Base-by-base conservation (phyloP, 2,329 filamentous ascomycete genomes). In the Trichoderma sp. region DNA sequence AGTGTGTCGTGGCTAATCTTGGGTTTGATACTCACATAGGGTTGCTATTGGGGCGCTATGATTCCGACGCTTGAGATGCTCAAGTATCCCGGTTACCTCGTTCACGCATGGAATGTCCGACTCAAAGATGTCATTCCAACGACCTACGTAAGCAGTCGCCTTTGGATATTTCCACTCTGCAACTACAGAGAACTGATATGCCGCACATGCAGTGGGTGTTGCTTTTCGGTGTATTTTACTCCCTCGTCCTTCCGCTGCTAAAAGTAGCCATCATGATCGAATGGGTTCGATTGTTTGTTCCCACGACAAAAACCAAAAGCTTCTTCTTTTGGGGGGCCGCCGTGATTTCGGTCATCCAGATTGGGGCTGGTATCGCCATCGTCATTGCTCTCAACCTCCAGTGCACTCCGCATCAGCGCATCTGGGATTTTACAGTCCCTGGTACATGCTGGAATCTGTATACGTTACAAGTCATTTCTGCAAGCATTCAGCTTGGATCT, bases 91-190 rank as follows among this genome's bases (percentile, higher is more conserved):
- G 61, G 61, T n/a, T 64, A 64, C 27, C 8, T 64, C 5, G 61
- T 64, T 27, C 61, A 64, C 47, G 33, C 61, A 16, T 64, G 47
- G 61, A 56, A 64, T 21, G 31, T 64, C 7, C 31, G 61, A 1
- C 49, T 64, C n/a, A 56, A 35, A 11, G 47, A 64, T n/a, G 61
- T 64, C 21, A n/a, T 64, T 14, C 47, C 61, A 13, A 64, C 61
- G 5, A 55, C 49, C 3, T 64, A 64, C 14, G 61, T 64, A 19
- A 19, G 61, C 33, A 35, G 33, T 21, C 11, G 7, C 8, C 21
- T 31, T 60, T 33, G 29, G 47, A 52, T 52, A 29, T 16, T 16
- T 7, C 24, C 19, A 7, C 14, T 49, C 21, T 19, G 21, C 11
- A n/a, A 21, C 11, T 35, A 35, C 33, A 13, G 33, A 35, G 5